These are phyloP conservation scores for Wickerhamomyces silvicola DNA, from an alignment of 805 yeast species.

Conservation along the genomic window DNA sequence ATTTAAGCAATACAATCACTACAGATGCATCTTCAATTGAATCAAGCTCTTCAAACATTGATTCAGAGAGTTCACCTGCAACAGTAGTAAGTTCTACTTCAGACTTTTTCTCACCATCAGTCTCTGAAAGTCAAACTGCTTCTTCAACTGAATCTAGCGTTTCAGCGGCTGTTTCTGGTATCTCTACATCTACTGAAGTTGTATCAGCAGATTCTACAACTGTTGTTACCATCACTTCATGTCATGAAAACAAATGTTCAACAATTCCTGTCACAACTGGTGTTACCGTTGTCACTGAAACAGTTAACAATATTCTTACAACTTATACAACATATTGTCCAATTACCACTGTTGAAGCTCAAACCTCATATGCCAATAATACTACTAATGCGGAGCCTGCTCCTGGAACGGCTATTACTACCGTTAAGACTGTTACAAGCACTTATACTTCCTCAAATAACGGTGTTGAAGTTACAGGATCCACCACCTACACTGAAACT, in stretches of 20 bases:
- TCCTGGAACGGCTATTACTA: conserved; percentile 1
- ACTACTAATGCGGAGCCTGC: conserved; percentile 3
- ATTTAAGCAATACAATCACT: conserved; percentile 6
- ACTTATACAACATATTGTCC: conserved; percentile 11
- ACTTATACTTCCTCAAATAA: conserved; percentile 5
- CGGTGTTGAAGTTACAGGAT: background rate
- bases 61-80: conserved; percentile 13
- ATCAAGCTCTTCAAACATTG: conserved; percentile 6
- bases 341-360: conserved; percentile 4
- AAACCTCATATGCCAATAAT: conserved; percentile 3
- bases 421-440: conserved; percentile 1
- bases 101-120: conserved; percentile 4
- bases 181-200: background rate
- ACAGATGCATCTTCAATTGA: conserved; percentile 10
- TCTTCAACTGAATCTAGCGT: conserved; percentile 5
- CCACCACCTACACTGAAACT: background rate
- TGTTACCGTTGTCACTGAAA: conserved; percentile 28
- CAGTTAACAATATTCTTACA: conserved; percentile 22
- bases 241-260: conserved; percentile 26
- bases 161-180: background rate
- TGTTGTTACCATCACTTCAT: conserved; percentile 30
- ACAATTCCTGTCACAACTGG: conserved; percentile 27
- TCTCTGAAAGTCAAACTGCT: conserved; percentile 5
- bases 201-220: conserved; percentile 18
- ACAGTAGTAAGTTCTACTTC: conserved; percentile 6